A percentile compares a stretch with the other conserved stretches of the same genome.
Conservation (phyloP, 2,329 filamentous ascomycete genomes). For the Monosporascus sp. region DNA sequence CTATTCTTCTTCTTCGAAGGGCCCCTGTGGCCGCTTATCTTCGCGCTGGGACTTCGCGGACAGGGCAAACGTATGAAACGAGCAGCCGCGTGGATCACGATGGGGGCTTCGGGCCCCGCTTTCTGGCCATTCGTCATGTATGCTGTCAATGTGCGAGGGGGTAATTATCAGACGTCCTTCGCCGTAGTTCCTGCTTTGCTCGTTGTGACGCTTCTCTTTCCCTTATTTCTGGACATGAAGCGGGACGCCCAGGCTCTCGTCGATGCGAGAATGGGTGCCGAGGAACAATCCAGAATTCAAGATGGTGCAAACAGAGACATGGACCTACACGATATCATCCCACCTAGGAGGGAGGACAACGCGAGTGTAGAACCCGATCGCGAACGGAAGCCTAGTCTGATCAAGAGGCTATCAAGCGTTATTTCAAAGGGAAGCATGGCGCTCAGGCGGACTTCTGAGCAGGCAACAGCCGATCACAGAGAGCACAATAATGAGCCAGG, state of each 20-base stretch:
- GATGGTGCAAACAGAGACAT: slow-evolving; percentile 36
- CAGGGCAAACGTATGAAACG: slow-evolving; percentile 77
- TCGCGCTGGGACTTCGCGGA: slow-evolving; percentile 72
- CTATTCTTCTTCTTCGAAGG: slow-evolving; percentile 77
- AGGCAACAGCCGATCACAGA: slow-evolving; percentile 15
- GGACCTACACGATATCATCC: slow-evolving; percentile 38
- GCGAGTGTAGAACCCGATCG: slow-evolving; percentile 6
- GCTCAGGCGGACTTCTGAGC: slow-evolving; percentile 13
- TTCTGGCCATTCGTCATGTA: slow-evolving; percentile 72
- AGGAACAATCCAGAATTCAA: slow-evolving; percentile 27
- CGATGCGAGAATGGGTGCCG: slow-evolving; percentile 31
- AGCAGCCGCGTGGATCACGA: slow-evolving; percentile 72
- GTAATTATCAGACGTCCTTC: slow-evolving; percentile 59
- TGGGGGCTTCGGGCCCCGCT: slow-evolving; percentile 67
- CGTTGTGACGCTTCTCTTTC: slow-evolving; percentile 41
- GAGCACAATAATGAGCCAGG: slow-evolving; percentile 9
- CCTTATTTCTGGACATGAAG: slow-evolving; percentile 43
- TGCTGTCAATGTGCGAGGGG: slow-evolving; percentile 55
- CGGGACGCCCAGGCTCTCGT: slow-evolving; percentile 42
- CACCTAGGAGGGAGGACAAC: slow-evolving; percentile 18
- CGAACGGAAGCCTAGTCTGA: slow-evolving; percentile 15
- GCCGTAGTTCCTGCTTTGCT: slow-evolving; percentile 54
- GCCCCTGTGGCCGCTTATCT: slow-evolving; percentile 77
- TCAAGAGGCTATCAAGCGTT: slow-evolving; percentile 19
- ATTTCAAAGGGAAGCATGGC: slow-evolving; percentile 13